Evolutionary conservation across 2,329 filamentous ascomycete genomes (phyloP).

Genomic region (Pleomassaria siparia): DNA sequence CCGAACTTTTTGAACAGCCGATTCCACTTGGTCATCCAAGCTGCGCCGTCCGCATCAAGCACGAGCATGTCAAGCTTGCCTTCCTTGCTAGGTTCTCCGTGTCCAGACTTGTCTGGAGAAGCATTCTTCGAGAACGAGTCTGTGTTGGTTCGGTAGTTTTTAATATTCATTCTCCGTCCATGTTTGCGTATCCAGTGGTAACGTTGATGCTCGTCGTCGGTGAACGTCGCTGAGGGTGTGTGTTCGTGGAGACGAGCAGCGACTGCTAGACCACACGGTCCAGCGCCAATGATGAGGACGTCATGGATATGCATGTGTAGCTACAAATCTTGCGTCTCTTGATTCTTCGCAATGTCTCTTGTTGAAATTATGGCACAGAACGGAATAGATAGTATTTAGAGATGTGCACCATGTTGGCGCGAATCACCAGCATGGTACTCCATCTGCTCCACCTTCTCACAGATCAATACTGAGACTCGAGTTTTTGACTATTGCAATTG

Average conservation of each 20-base stretch:
- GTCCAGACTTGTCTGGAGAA: slow-evolving; percentile 21
- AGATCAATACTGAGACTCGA: too few species aligned
- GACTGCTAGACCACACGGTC: slow-evolving; percentile 73
- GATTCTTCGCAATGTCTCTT: not conserved
- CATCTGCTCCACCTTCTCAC: not conserved
- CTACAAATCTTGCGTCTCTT: too few species aligned
- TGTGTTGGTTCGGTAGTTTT: slow-evolving; percentile 51
- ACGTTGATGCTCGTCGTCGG: slow-evolving; percentile 78
- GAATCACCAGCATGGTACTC: not conserved
- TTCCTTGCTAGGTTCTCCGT: slow-evolving; percentile 9
- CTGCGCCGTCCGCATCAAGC: slow-evolving; percentile 63
- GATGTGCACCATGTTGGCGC: not conserved
- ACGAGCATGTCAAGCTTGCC: slow-evolving; percentile 51
- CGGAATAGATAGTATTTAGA: not conserved
- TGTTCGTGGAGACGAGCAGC: slow-evolving; percentile 71
- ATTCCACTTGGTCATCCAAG: slow-evolving; percentile 74
- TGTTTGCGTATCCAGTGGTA: slow-evolving; percentile 76
- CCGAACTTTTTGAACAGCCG: slow-evolving; percentile 67
- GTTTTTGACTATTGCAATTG: not conserved
- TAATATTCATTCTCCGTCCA: slow-evolving; percentile 59
- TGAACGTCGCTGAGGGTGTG: slow-evolving; percentile 77
- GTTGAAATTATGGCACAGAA: not conserved
- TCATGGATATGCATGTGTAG: slow-evolving; percentile 57
- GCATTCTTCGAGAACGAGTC: slow-evolving; percentile 29
- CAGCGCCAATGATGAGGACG: slow-evolving; percentile 72